Percentiles rank a stretch among this genome's conserved stretches.
phyloP scores from a whole-genome alignment of 1,284 basidiomycete species.

The Baeospora myosura region DNA sequence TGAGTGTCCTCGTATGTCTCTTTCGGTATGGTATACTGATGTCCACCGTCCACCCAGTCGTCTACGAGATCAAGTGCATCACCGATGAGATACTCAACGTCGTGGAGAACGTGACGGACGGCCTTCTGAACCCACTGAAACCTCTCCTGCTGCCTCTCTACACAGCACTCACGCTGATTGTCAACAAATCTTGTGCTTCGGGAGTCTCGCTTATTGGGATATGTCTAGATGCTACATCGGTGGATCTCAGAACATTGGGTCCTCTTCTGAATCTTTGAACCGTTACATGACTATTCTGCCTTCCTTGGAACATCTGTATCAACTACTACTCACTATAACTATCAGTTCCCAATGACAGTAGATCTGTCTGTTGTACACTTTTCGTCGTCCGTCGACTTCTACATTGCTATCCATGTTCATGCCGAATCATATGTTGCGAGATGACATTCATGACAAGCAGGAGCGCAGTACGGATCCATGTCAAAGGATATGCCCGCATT shows the following conservation, averaged over 20 bases:
- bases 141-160: conserved; percentile 20
- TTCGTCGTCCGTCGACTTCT: too few species aligned
- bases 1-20: conserved; percentile 31
- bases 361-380: too few species aligned
- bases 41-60: conserved; percentile 31
- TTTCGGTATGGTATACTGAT: conserved; percentile 7
- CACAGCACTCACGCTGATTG: not conserved
- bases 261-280: not conserved
- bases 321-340: too few species aligned
- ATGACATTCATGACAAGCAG: too few species aligned
- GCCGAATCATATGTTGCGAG: too few species aligned
- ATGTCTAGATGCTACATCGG: not conserved
- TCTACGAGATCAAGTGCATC: conserved; percentile 44
- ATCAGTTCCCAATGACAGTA: too few species aligned
- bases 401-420: too few species aligned
- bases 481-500: too few species aligned
- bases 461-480: too few species aligned
- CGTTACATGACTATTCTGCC: not conserved
- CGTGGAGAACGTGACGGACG: conserved; percentile 44
- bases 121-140: conserved; percentile 32
- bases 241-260: conserved; percentile 1
- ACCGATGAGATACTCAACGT: conserved; percentile 38
- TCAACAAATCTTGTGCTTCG: conserved; percentile 2
- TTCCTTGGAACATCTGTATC: too few species aligned
- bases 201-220: not conserved